These are phyloP conservation scores for Brassica rapa DNA, from an alignment of 345 rosid genomes.

Conservation along the genomic window DNA sequence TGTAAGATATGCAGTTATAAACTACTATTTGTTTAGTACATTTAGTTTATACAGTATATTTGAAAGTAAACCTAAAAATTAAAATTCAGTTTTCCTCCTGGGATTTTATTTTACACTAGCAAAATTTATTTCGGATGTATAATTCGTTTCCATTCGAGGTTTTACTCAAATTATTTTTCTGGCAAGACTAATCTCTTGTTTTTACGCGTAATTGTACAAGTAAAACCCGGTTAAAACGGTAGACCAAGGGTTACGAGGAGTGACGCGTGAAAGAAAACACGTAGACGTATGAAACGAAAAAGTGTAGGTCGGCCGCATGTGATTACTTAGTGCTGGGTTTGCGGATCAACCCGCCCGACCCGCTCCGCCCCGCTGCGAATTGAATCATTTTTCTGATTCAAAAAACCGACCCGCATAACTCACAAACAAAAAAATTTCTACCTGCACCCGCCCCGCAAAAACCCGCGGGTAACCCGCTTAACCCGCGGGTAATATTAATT, in stretches of 20 bases:
- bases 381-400: too few relatives aligned
- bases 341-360: too few relatives aligned
- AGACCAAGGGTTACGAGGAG: constrained; percentile 18
- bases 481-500: too few relatives aligned
- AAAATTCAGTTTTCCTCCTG: background rate
- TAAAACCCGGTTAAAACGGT: constrained; percentile 42
- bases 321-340: constrained; percentile 13
- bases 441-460: too few relatives aligned
- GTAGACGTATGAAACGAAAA: constrained; percentile 44
- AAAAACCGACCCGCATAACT: too few relatives aligned
- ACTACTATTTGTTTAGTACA: background rate
- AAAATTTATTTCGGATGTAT: too few relatives aligned
- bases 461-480: too few relatives aligned
- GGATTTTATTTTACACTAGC: background rate
- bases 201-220: background rate
- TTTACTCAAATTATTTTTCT: background rate
- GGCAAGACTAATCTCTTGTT: background rate
- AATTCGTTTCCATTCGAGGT: background rate
- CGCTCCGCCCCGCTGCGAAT: too few relatives aligned
- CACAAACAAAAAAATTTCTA: too few relatives aligned
- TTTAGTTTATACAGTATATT: too few relatives aligned
- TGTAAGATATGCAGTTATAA: background rate
- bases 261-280: constrained; percentile 35
- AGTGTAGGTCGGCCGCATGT: constrained; percentile 33
- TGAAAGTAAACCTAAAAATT: background rate